These are phyloP conservation scores for Platanthera guangdongensis DNA, from an alignment of 106 monocot species.

Conservation along the genomic window DNA sequence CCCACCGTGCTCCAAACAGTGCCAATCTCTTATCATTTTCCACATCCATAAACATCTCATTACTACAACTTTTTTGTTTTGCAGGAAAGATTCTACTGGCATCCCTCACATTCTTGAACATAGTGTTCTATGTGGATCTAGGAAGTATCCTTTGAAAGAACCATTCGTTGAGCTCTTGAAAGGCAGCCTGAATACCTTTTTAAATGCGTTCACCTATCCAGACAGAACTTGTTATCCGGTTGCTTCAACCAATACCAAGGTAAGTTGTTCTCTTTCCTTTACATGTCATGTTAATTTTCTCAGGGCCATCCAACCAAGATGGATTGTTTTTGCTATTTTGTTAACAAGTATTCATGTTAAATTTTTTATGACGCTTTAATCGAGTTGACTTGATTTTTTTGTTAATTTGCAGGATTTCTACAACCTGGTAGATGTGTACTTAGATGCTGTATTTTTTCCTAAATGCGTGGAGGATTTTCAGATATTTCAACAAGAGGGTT, in stretches of 20 bases:
- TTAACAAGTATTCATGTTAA: background rate
- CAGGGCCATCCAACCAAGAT: background rate
- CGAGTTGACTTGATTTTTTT: background rate
- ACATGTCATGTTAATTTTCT: background rate
- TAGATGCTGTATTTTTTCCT: slow-evolving; percentile 98
- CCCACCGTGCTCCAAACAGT: too few species aligned
- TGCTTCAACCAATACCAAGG: slow-evolving; percentile 96
- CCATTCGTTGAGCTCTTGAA: slow-evolving; percentile 97
- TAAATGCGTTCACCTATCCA: slow-evolving; percentile 99
- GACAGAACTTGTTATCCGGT: slow-evolving; percentile 99
- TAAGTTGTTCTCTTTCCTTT: slow-evolving; percentile 14
- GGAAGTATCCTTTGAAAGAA: slow-evolving; percentile 96
- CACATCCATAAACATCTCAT: background rate
- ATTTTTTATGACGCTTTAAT: background rate
- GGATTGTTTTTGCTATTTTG: background rate
- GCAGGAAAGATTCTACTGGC: slow-evolving; percentile 95
- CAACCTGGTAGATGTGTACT: slow-evolving; percentile 96
- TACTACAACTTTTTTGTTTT: background rate
- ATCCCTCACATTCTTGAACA: slow-evolving; percentile 99
- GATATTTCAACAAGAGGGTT: slow-evolving; percentile 99
- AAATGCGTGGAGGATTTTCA: slow-evolving; percentile 90
- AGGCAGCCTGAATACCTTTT: slow-evolving; percentile 89
- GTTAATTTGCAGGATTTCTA: slow-evolving; percentile 77
- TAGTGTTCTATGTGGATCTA: slow-evolving; percentile 95
- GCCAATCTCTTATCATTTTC: too few species aligned